A percentile compares a stretch with the other conserved stretches of the same genome.
Conservation (phyloP, 306 rosid species). For the Gleditsia sinensis region DNA sequence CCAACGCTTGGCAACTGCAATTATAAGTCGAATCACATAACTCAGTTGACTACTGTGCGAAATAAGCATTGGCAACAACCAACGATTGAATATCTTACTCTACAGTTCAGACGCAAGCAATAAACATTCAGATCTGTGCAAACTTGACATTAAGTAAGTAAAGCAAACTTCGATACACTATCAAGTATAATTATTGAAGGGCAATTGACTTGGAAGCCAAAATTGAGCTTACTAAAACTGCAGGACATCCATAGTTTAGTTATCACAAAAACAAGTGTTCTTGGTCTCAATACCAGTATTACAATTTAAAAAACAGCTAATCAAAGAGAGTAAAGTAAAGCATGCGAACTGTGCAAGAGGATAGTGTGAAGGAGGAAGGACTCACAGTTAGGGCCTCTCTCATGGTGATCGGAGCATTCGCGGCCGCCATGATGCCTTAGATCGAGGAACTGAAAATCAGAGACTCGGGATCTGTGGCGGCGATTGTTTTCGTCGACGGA, state of each 20-base stretch:
- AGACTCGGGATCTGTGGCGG: slow-evolving; percentile 54
- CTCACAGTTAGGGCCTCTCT: slow-evolving; percentile 88
- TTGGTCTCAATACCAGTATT: slow-evolving; percentile 3
- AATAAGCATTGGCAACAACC: slow-evolving; percentile 12
- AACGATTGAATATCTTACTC: slow-evolving; percentile 3
- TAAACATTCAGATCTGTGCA: slow-evolving; percentile 50
- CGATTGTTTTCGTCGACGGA: slow-evolving; percentile 28
- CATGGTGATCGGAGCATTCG: slow-evolving; percentile 99
- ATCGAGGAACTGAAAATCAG: slow-evolving; percentile 48
- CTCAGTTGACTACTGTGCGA: slow-evolving; percentile 18
- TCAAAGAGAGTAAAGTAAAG: not conserved
- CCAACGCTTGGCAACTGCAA: slow-evolving; percentile 94
- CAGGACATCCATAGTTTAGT: not conserved
- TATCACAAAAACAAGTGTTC: not conserved
- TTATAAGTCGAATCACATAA: slow-evolving; percentile 42
- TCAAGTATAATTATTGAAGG: slow-evolving; percentile 19
- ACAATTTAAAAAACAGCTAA: slow-evolving; percentile 33
- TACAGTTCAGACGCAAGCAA: slow-evolving; percentile 43
- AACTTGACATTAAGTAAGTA: slow-evolving; percentile 12
- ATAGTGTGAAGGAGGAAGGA: slow-evolving; percentile 31
- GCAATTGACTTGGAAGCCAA: not conserved
- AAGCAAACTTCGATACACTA: not conserved
- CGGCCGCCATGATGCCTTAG: slow-evolving; percentile 89
- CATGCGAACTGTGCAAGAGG: not conserved
- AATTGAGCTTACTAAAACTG: slow-evolving; percentile 7